Base-by-base conservation (phyloP, 1,284 basidiomycete genomes). In the Coriolopsis trogii region DNA sequence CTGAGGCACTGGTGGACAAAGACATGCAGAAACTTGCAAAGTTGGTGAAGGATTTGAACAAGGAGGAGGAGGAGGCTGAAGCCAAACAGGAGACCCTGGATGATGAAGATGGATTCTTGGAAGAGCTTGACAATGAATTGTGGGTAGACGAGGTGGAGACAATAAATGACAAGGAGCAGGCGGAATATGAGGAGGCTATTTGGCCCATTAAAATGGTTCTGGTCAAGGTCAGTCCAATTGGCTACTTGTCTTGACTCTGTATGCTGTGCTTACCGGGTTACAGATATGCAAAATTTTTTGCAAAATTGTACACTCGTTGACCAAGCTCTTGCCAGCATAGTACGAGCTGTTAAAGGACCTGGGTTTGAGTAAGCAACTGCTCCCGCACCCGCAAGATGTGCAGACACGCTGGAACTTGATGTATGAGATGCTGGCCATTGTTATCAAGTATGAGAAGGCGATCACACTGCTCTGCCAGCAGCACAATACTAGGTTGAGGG, bases 231-330 rank as follows among this genome's bases (percentile, higher is more conserved):
- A 42, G 61, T 61, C 23, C n/a, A n/a, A n/a, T 30, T 15, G 16
- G 12, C 23, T 36, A 7, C 4, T 4, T 2, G 18, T n/a, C 20
- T 20, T 15, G 18, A 21, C 9, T 25, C 2, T 25, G 16, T 23
- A n/a, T 2, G n/a, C 13, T 29, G 3, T 26, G 24, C 23, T 45
- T 33, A 36, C 38, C 20, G 3, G 20, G 8, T 30, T 24, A 6
- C 39, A 71, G 71, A 49, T 70, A 20, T 53, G 64, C 3, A 67
- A 67, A 40, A 30, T 70, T 3, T 49, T 67, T 2, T 68, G 56
- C 55, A 64, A 62, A 25, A 66, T 67, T n/a, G 61, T 67, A 12
- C 41, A 70, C 58, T 74, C 68, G 0, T 64, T 62, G 0, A 76
- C 70, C 2, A 53, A 62, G 12, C 48, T 70, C 7, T 62, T 73